Evolutionary conservation across 2,329 filamentous ascomycete genomes (phyloP).

Genomic region (Mollisia scopiformis): DNA sequence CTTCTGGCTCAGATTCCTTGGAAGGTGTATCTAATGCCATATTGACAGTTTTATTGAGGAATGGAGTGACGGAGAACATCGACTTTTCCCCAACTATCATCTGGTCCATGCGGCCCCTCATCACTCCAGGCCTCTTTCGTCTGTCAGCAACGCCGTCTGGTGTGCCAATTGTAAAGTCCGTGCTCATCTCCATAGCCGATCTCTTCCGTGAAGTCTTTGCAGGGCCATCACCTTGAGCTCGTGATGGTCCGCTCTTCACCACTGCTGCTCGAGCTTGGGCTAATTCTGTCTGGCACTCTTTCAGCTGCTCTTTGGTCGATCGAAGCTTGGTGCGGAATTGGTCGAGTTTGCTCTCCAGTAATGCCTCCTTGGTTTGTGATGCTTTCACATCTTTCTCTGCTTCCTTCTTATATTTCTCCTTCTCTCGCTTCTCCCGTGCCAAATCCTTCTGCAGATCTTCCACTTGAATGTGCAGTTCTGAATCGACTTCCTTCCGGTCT

Average conservation of each 20-base stretch:
- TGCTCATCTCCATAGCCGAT: slow-evolving; percentile 45
- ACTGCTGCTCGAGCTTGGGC: slow-evolving; percentile 40
- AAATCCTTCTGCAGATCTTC: slow-evolving; percentile 38
- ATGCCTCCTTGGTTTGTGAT: slow-evolving; percentile 62
- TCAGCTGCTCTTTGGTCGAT: slow-evolving; percentile 72
- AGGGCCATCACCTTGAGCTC: slow-evolving; percentile 27
- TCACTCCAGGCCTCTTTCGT: slow-evolving; percentile 47
- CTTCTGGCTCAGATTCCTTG: slow-evolving; percentile 15
- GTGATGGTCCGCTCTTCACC: slow-evolving; percentile 13
- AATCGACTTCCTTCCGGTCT: slow-evolving; percentile 26
- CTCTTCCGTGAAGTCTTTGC: slow-evolving; percentile 41
- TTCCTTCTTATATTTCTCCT: slow-evolving; percentile 38
- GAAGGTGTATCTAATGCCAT: slow-evolving; percentile 46
- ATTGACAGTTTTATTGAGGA: slow-evolving; percentile 76
- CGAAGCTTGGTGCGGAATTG: slow-evolving; percentile 53
- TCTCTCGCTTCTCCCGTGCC: slow-evolving; percentile 46
- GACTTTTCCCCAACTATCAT: slow-evolving; percentile 81
- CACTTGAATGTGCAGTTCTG: slow-evolving; percentile 36
- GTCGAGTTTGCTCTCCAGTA: slow-evolving; percentile 72
- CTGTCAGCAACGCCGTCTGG: slow-evolving; percentile 50
- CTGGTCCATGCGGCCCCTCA: slow-evolving; percentile 60
- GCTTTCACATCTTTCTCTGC: slow-evolving; percentile 54
- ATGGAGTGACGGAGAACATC: slow-evolving; percentile 90
- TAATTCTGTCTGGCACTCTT: slow-evolving; percentile 57
- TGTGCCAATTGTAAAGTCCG: slow-evolving; percentile 51